phyloP scores from a whole-genome alignment of 176 grass and related monocot genomes.

The Bolboschoenus planiculmis region DNA sequence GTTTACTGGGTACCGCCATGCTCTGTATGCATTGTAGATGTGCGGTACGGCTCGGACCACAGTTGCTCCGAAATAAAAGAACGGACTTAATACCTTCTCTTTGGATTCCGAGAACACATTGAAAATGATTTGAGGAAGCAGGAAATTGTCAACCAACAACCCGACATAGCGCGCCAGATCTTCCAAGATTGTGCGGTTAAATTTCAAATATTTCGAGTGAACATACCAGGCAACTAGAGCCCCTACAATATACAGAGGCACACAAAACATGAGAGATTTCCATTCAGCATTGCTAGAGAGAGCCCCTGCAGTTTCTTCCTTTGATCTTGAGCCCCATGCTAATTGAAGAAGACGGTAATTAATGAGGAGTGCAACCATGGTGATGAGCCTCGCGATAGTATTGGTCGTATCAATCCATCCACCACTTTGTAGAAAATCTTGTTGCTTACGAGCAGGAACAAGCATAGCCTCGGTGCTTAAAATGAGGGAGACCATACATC shows the following conservation, averaged over 20 bases:
- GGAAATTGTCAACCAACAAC: conserved; percentile 59
- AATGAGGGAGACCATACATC: conserved; percentile 77
- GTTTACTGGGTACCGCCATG: conserved; percentile 23
- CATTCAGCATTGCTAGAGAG: conserved; percentile 47
- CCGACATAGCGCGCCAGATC: conserved; percentile 56
- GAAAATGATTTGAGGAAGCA: conserved; percentile 74
- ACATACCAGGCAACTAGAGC: conserved; percentile 35
- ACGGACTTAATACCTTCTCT: conserved; percentile 39
- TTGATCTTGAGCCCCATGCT: conserved; percentile 57
- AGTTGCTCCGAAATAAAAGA: conserved; percentile 67
- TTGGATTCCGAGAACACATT: conserved; percentile 57
- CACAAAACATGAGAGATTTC: conserved; percentile 59
- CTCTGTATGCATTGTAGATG: conserved; percentile 62
- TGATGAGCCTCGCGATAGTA: conserved; percentile 70
- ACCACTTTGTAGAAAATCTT: conserved; percentile 30
- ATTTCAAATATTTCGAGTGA: conserved; percentile 28
- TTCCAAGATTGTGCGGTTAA: conserved; percentile 44
- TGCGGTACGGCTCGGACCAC: conserved; percentile 51
- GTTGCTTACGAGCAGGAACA: conserved; percentile 43
- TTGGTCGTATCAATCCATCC: conserved; percentile 86
- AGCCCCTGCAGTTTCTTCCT: conserved; percentile 29
- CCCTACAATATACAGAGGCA: conserved; percentile 58
- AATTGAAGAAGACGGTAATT: conserved; percentile 75
- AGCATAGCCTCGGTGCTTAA: conserved; percentile 80
- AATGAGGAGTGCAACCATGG: conserved; percentile 64